phyloP scores from a whole-genome alignment of 2,329 filamentous ascomycete species.

The Aspergillus luchuensis region DNA sequence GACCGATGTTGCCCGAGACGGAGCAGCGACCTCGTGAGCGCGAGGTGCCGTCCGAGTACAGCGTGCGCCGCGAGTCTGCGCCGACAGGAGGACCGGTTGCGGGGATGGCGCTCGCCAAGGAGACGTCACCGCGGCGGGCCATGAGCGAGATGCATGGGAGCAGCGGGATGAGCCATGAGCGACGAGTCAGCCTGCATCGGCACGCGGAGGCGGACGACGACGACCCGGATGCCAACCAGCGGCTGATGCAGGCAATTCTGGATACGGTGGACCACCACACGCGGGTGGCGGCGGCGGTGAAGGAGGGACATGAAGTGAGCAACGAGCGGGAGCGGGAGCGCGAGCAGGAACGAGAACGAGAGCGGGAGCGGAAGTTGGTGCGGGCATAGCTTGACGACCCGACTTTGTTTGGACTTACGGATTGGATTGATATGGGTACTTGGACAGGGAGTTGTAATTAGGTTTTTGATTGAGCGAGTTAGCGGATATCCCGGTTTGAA shows the following conservation, averaged over 20 bases:
- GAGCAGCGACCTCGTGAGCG: slow-evolving; percentile 8
- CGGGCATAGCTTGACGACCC: slow-evolving; percentile 15
- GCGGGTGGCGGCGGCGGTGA: slow-evolving; percentile 37
- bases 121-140: slow-evolving; percentile 39
- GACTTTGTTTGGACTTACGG: too few relatives aligned
- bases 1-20: slow-evolving; percentile 7
- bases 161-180: slow-evolving; percentile 22
- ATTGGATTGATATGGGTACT: neutral
- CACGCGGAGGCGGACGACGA: slow-evolving; percentile 32
- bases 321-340: slow-evolving; percentile 21
- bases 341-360: slow-evolving; percentile 28
- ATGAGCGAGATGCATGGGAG: slow-evolving; percentile 41
- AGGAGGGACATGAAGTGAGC: slow-evolving; percentile 30
- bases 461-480: slow-evolving; percentile 24
- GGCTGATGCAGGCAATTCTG: slow-evolving; percentile 46
- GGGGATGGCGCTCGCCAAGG: slow-evolving; percentile 25
- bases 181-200: slow-evolving; percentile 23
- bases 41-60: slow-evolving; percentile 13
- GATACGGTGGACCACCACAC: slow-evolving; percentile 46
- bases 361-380: slow-evolving; percentile 34
- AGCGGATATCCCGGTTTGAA: slow-evolving; percentile 27
- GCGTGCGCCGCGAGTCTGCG: slow-evolving; percentile 24
- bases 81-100: slow-evolving; percentile 25
- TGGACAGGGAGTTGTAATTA: slow-evolving; percentile 15
- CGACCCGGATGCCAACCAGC: slow-evolving; percentile 42